Evolutionary conservation across 2,329 filamentous ascomycete species (phyloP), one percentile per base, ranked within the genome.

Genomic region (Pyrenophora teres): DNA sequence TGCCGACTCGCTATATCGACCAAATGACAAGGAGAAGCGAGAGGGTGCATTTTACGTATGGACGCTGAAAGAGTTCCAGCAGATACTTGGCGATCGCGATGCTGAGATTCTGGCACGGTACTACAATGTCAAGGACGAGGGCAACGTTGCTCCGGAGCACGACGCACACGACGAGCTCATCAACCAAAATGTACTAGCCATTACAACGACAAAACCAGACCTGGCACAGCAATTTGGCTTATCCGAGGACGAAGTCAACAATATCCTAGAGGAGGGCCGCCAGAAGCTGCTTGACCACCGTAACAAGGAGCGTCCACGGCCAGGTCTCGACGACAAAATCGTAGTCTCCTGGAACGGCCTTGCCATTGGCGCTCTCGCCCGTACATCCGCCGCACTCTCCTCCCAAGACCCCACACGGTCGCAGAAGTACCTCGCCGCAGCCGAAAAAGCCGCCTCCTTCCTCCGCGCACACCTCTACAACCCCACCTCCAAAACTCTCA

Each of bases 41-140:
- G 92, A 97, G 74, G 94, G 94, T 0, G 93, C 92, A 0, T 97
- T 90, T 70, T 97, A 97, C 65, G 84, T 97, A 3, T 99, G 93
- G 93, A 96, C 92, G 0, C 78, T 88, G 44, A 88, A 91, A 44
- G 92, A 97, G 69, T 88, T 97, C 53, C 87, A 92, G 54, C 82
- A 85, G 9, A 84, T 95, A 2, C 80, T 97, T 1, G 85, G 85
- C 2, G 79, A 83, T 3, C 81, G 86, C 35, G 85, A 89, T 52
- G 87, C 87, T 18, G 83, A 87, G 2, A 83, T 96, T 13, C 86
- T 90, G 25, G 90, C 91, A 0, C 85, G 85, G 4, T 90, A 96
- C 73, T 97, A 90, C 85, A 89, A 90, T 53, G 87, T 97, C 12
- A 83, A 84, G 27, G 82, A 89, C 35, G 86, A 95, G 61, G 94